Base-by-base conservation (phyloP, 257 asterid species). In the Plantago elongata region DNA sequence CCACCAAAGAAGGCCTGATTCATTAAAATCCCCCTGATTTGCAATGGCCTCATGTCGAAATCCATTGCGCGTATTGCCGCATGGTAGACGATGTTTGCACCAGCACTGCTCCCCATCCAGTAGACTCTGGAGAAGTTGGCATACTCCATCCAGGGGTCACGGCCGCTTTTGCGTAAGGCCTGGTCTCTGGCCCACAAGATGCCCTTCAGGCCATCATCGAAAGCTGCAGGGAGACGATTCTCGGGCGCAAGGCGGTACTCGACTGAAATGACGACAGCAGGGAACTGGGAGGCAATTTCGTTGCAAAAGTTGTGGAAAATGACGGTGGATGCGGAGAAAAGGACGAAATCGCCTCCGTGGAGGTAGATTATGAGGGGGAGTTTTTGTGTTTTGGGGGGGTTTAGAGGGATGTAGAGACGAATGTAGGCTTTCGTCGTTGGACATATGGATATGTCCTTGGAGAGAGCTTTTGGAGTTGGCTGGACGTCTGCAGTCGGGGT, bases 1-100 rank as follows among this genome's bases (percentile, higher is more conserved):
- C 83, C 79, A 5, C 79, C 79, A 14, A 77, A 77, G 38, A 45
- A 77, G 9, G 74, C 75, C 15, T 77, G 83, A 34, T 73, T 74
- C 42, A 77, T 1, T 1, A 77, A 13, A 47, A 77, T 14, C 2
- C 83, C 83, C n/a, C 40, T 61, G 64, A 70, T 72, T 14, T 22
- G 9, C 14, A 77, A 4, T 1, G 82, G 82, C 27, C 67, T 29
- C 46, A 74, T 50, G 17, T 73, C 45, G 47, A 38, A 58, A 4
- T 64, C 65, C 12, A 48, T 54, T 0, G 78, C 57, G 4, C 79
- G 72, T 12, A 61, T 13, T 5, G 73, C 77, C 1, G 45, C 58
- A 45, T 74, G 72, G 68, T 67, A 77, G 22, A 54, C 75, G 11
- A 68, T 51, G 54, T 77, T 77, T 7, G 60, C 83, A 12, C 83